These are phyloP conservation scores for Pezicula neosporulosa DNA, from an alignment of 2,329 filamentous ascomycete species.

Conservation along the genomic window DNA sequence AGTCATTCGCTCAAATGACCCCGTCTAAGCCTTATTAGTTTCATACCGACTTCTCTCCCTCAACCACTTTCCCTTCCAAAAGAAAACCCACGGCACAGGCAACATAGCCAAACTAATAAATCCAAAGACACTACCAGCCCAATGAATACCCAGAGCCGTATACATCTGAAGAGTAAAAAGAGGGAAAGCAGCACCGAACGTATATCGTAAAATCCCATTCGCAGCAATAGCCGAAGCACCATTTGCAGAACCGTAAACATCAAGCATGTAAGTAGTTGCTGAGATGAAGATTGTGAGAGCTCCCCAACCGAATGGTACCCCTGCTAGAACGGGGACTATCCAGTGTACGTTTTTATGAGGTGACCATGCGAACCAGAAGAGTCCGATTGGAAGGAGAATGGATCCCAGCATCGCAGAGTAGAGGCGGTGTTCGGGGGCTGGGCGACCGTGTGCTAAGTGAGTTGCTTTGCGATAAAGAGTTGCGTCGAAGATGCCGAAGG, in stretches of 20 bases:
- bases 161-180: conserved; percentile 45
- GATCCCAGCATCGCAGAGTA: conserved; percentile 51
- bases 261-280: conserved; percentile 21
- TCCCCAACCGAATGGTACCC: conserved; percentile 50
- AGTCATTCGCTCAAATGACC: background rate
- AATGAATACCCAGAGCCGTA: conserved; percentile 33
- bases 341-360: conserved; percentile 19
- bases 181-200: conserved; percentile 23
- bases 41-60: conserved; percentile 27
- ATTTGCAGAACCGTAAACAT: conserved; percentile 19
- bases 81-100: conserved; percentile 43
- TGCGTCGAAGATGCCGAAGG: conserved; percentile 44
- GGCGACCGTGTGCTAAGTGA: conserved; percentile 10
- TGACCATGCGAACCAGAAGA: conserved; percentile 34
- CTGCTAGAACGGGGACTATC: conserved; percentile 25
- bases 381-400: conserved; percentile 20
- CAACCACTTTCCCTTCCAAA: conserved; percentile 30
- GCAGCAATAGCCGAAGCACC: conserved; percentile 23
- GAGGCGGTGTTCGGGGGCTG: conserved; percentile 53
- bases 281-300: conserved; percentile 51
- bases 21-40: background rate
- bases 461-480: conserved; percentile 44
- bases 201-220: conserved; percentile 24
- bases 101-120: conserved; percentile 37
- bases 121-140: conserved; percentile 38